phyloP scores from a whole-genome alignment of 257 asterid genomes.

The Solanum virginianum region DNA sequence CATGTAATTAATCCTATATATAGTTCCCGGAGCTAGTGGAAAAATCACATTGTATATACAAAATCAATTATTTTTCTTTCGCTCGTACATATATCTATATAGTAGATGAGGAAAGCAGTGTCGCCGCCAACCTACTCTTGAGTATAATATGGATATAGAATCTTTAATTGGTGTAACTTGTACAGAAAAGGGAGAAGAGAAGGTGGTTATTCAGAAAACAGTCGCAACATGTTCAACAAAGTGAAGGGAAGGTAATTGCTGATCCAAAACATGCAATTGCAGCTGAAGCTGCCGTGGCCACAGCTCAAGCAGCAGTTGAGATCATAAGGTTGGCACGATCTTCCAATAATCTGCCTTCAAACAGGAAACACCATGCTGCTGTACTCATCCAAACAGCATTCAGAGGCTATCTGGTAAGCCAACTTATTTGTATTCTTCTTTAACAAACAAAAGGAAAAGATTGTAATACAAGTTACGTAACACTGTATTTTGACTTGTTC shows the following conservation, averaged over 20 bases:
- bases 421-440: background rate
- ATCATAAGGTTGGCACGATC: conserved; percentile 48
- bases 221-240: conserved; percentile 12
- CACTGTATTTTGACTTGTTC: background rate
- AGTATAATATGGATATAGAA: background rate
- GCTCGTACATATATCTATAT: background rate
- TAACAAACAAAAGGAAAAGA: background rate
- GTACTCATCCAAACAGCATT: conserved; percentile 66
- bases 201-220: conserved; percentile 74
- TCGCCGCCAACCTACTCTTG: background rate
- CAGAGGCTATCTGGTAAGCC: conserved; percentile 58
- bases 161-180: background rate
- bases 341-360: conserved; percentile 8
- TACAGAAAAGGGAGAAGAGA: conserved; percentile 62
- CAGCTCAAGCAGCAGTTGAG: conserved; percentile 75
- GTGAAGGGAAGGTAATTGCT: conserved; percentile 9
- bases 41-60: background rate
- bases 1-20: background rate
- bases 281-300: conserved; percentile 69
- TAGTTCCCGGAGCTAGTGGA: background rate
- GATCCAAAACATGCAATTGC: conserved; percentile 75
- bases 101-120: background rate
- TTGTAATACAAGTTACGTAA: background rate
- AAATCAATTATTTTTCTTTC: background rate
- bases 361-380: conserved; percentile 48